These are phyloP conservation scores for Asterophora lycoperdoides DNA, from an alignment of 768 basidiomycete species.

Conservation along the genomic window DNA sequence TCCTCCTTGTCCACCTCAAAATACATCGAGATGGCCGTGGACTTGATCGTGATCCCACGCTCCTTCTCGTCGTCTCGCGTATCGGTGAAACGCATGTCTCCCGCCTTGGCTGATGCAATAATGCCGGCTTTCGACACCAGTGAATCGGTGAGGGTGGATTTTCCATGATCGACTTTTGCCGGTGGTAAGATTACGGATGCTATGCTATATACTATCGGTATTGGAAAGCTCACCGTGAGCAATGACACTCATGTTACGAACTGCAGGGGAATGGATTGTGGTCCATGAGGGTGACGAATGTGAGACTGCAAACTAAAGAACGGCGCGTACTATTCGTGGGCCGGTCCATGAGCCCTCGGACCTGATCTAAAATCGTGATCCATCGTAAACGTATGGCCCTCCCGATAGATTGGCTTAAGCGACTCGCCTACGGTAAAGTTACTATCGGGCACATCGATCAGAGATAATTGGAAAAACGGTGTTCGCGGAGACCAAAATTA, in stretches of 20 bases:
- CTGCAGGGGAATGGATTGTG: too few species aligned
- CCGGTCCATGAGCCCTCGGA: slow-evolving; percentile 83
- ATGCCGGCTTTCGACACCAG: slow-evolving; percentile 99
- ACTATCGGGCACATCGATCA: slow-evolving; percentile 43
- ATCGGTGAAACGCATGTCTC: slow-evolving; percentile 96
- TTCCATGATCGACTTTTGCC: slow-evolving; percentile 92
- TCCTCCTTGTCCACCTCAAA: slow-evolving; percentile 95
- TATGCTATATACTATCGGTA: slow-evolving; percentile 1
- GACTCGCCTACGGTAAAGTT: slow-evolving; percentile 86
- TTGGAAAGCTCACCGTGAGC: slow-evolving; percentile 65
- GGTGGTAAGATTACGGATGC: slow-evolving; percentile 3
- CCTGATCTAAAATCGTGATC: slow-evolving; percentile 55
- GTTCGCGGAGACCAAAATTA: slow-evolving; percentile 20
- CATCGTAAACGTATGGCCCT: background rate
- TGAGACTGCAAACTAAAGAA: too few species aligned
- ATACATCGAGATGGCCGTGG: slow-evolving; percentile 93
- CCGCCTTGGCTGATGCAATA: slow-evolving; percentile 91
- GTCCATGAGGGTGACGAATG: too few species aligned
- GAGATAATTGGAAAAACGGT: slow-evolving; percentile 15
- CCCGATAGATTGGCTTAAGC: slow-evolving; percentile 6
- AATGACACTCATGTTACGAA: slow-evolving; percentile 93
- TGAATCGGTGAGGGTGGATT: slow-evolving; percentile 98
- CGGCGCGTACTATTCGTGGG: slow-evolving; percentile 92
- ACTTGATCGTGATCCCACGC: slow-evolving; percentile 99
- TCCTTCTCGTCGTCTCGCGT: slow-evolving; percentile 98